Percentiles rank a stretch among this genome's conserved stretches.
phyloP scores from a whole-genome alignment of 495 filamentous ascomycete species.

The Penicillium odoratum region DNA sequence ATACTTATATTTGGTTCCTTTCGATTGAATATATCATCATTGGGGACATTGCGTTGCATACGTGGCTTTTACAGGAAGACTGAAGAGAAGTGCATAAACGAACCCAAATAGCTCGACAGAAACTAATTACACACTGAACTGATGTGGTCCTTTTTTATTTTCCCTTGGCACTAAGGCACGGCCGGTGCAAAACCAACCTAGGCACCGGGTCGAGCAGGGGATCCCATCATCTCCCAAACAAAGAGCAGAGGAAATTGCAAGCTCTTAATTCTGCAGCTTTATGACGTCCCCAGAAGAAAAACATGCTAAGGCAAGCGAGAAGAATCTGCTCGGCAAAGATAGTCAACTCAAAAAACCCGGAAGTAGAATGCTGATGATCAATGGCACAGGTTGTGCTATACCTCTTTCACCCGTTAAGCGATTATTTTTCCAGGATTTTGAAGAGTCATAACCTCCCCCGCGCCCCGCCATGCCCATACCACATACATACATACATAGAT shows the following conservation, averaged over 20 bases:
- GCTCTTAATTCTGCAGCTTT: background rate
- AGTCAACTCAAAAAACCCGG: background rate
- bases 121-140: background rate
- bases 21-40: background rate
- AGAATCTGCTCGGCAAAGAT: background rate
- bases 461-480: background rate
- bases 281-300: background rate
- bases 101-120: background rate
- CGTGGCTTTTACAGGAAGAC: too few relatives aligned
- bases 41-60: background rate
- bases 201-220: too few relatives aligned
- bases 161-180: background rate
- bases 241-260: too few relatives aligned
- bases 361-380: background rate
- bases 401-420: background rate
- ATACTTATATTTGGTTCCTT: background rate
- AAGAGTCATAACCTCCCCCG: background rate
- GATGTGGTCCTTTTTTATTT: background rate
- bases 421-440: background rate
- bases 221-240: too few relatives aligned
- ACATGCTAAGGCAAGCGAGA: background rate
- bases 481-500: background rate
- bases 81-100: too few relatives aligned
- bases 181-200: background rate
- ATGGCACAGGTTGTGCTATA: background rate